These are phyloP conservation scores for Metschnikowia orientalis DNA, from an alignment of 805 yeast genomes.

Conservation along the genomic window DNA sequence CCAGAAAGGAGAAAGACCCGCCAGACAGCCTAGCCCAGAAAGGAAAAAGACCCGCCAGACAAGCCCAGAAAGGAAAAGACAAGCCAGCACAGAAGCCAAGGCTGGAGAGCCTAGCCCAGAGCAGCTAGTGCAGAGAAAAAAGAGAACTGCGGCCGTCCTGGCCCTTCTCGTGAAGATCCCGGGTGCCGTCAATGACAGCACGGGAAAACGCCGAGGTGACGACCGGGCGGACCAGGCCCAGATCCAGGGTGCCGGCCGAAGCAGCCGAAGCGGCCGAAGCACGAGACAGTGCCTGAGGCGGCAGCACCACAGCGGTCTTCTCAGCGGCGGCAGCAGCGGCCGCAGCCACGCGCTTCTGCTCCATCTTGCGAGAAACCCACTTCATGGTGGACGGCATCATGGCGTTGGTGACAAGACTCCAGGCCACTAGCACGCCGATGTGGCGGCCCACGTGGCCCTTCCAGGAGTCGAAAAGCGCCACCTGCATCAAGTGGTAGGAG, in stretches of 20 bases:
- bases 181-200: slow-evolving; percentile 1
- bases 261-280: slow-evolving; percentile 1
- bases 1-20: no score
- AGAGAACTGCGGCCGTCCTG: not conserved
- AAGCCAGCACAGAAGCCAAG: no score
- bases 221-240: slow-evolving; percentile 1
- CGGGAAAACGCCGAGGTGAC: slow-evolving; percentile 1
- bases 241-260: not conserved
- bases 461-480: slow-evolving; percentile 30
- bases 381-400: slow-evolving; percentile 27
- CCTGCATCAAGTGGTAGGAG: slow-evolving; percentile 29
- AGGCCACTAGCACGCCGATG: slow-evolving; percentile 28
- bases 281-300: not conserved
- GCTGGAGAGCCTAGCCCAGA: no score
- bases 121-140: not conserved
- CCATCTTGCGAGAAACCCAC: slow-evolving; percentile 11
- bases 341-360: slow-evolving; percentile 8
- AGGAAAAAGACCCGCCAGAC: no score
- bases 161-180: slow-evolving; percentile 1
- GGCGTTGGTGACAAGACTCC: slow-evolving; percentile 27
- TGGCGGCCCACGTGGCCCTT: slow-evolving; percentile 33
- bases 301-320: not conserved
- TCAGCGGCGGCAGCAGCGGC: slow-evolving; percentile 5
- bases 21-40: no score
- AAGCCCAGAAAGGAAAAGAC: no score